Percentiles rank a stretch among this genome's conserved stretches.
These are phyloP conservation scores for Chlamydomonas reinhardtii DNA, from an alignment of 163 green algal genomes.

Conservation along the genomic window DNA sequence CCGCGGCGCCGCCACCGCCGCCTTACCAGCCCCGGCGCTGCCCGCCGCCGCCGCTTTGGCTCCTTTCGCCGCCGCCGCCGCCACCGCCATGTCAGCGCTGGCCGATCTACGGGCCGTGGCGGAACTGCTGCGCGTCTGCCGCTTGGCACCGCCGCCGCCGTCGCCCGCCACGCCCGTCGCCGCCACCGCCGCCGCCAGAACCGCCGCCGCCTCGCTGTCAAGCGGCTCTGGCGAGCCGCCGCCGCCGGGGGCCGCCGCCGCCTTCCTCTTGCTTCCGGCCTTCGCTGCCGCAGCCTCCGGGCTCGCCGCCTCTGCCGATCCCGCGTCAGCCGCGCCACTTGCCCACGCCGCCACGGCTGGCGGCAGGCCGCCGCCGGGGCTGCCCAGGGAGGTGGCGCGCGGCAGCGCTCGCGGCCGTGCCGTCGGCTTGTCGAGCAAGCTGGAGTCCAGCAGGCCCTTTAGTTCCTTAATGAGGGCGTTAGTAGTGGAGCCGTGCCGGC, in stretches of 20 bases:
- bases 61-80: background rate
- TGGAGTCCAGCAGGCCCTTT: conserved; percentile 25
- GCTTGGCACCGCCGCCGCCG: too few species aligned
- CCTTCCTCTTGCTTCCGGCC: background rate
- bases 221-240: background rate
- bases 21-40: background rate
- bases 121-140: too few species aligned
- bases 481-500: conserved; percentile 9
- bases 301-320: background rate
- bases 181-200: background rate
- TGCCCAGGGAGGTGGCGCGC: background rate
- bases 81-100: background rate
- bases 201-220: background rate
- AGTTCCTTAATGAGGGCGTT: conserved; percentile 31
- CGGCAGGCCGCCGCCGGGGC: background rate
- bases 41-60: background rate
- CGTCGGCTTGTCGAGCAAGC: background rate
- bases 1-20: background rate
- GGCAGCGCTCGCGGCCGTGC: background rate
- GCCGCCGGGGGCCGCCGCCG: background rate
- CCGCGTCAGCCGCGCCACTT: background rate
- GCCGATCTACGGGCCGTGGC: too few species aligned
- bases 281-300: background rate
- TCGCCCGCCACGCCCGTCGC: background rate
- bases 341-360: background rate